phyloP scores from a whole-genome alignment of 73 alveolate species.

The Symbiodinium natans region DNA sequence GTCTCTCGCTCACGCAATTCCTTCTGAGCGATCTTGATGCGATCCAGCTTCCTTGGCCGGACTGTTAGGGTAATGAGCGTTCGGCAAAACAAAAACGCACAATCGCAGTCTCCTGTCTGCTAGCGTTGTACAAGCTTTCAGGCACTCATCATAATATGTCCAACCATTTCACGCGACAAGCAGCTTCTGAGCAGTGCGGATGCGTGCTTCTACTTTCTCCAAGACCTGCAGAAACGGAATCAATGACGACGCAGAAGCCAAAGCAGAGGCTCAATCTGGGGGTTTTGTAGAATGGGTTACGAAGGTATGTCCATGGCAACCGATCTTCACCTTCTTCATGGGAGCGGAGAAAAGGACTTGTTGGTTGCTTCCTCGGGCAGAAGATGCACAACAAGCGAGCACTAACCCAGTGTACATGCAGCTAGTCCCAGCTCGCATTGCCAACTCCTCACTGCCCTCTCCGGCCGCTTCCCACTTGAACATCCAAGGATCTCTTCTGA shows the following conservation, averaged over 20 bases:
- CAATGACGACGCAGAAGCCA: too few relatives aligned
- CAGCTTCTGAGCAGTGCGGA: constrained; percentile 46
- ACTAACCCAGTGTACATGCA: background rate
- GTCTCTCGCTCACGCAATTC: constrained; percentile 80
- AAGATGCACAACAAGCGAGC: background rate
- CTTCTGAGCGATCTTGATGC: constrained; percentile 70
- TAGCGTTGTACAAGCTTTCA: too few relatives aligned
- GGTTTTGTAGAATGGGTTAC: background rate
- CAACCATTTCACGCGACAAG: too few relatives aligned
- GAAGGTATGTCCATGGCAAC: too few relatives aligned
- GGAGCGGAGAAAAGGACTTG: constrained; percentile 85
- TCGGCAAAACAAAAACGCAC: too few relatives aligned
- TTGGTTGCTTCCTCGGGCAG: constrained; percentile 43
- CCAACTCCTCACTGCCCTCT: background rate
- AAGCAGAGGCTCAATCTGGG: background rate
- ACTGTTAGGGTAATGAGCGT: background rate
- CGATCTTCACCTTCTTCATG: constrained; percentile 52
- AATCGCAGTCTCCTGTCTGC: too few relatives aligned
- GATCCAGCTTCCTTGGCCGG: constrained; percentile 45
- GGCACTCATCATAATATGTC: too few relatives aligned
- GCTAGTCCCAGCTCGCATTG: too few relatives aligned
- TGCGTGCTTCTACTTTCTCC: constrained; percentile 51
- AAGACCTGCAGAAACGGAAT: constrained; percentile 57
- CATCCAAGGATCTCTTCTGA: constrained; percentile 59
- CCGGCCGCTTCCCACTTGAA: background rate